Percentiles rank a stretch among this genome's conserved stretches.
Conservation (phyloP, 208 protist genomes). For the Leishmania gerbilli region DNA sequence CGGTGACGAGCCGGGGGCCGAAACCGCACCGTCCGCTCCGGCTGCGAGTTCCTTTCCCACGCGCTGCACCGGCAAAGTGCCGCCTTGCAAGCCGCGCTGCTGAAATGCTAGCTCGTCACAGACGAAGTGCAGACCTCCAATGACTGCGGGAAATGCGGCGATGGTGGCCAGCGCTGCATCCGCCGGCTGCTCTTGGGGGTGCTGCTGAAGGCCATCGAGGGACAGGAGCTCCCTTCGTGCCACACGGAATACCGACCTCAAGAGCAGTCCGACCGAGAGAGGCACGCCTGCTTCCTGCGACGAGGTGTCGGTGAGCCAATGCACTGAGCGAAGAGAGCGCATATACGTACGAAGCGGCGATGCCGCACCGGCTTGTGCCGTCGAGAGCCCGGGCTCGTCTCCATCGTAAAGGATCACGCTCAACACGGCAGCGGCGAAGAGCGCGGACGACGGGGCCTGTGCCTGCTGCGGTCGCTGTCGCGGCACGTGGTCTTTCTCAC, state of each 20-base stretch:
- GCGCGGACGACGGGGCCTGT: background rate
- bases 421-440: background rate
- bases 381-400: background rate
- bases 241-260: conserved; percentile 2
- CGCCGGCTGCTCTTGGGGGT: background rate
- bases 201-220: background rate
- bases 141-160: background rate
- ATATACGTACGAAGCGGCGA: background rate
- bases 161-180: background rate
- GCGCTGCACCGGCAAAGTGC: background rate
- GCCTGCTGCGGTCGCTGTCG: background rate
- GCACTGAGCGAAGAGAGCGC: conserved; percentile 3
- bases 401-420: background rate
- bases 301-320: conserved; percentile 1
- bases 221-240: background rate
- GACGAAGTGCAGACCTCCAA: conserved; percentile 4
- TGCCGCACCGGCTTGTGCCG: background rate
- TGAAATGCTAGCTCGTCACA: background rate
- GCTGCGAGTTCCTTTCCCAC: background rate
- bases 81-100: background rate
- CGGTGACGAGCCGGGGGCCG: background rate
- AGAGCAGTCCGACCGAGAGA: background rate
- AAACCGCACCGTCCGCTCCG: background rate
- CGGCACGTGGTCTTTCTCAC: background rate
- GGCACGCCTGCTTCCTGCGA: conserved; percentile 5